Evolutionary conservation across 1,284 basidiomycete genomes (phyloP).

Genomic region (Pascua sp.): DNA sequence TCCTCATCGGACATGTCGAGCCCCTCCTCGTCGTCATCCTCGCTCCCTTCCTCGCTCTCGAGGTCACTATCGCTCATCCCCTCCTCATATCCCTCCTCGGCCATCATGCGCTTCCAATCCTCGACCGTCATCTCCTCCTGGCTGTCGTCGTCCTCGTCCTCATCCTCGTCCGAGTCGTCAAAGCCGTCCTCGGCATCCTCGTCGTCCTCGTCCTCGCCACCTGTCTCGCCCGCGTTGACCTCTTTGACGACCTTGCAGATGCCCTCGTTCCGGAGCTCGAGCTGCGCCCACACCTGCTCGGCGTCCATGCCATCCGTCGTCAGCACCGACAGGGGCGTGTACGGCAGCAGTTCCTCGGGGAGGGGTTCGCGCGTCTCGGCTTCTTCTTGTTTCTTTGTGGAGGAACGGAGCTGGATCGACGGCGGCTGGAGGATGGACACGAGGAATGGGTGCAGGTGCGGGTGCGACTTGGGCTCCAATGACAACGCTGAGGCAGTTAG

Average conservation of each 20-base stretch:
- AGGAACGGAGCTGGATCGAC: slow-evolving; percentile 51
- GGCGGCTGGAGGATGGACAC: slow-evolving; percentile 62
- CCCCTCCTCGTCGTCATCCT: slow-evolving; percentile 2
- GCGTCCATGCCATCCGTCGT: slow-evolving; percentile 78
- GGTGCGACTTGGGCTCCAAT: slow-evolving; percentile 62
- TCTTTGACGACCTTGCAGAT: slow-evolving; percentile 43
- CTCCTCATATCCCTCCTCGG: slow-evolving; percentile 25
- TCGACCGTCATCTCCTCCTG: slow-evolving; percentile 41
- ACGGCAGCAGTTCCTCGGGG: slow-evolving; percentile 53
- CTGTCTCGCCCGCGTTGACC: slow-evolving; percentile 25
- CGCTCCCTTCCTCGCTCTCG: slow-evolving; percentile 16
- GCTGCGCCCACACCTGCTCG: slow-evolving; percentile 89
- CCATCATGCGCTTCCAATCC: slow-evolving; percentile 39
- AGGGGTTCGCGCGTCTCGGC: slow-evolving; percentile 20
- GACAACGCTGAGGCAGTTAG: slow-evolving; percentile 36
- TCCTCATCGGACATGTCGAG: slow-evolving; percentile 19
- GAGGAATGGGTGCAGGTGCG: slow-evolving; percentile 66
- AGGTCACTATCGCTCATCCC: slow-evolving; percentile 24
- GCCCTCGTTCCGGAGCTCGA: slow-evolving; percentile 69
- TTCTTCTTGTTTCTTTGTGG: slow-evolving; percentile 22
- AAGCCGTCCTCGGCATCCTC: slow-evolving; percentile 22
- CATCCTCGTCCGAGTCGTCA: slow-evolving; percentile 19
- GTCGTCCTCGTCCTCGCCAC: slow-evolving; percentile 36
- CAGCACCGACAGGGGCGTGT: slow-evolving; percentile 72
- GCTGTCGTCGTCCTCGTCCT: slow-evolving; percentile 26